Conservation (phyloP, 1,139 yeast genomes). For the Sugiyamaella japonica region DNA sequence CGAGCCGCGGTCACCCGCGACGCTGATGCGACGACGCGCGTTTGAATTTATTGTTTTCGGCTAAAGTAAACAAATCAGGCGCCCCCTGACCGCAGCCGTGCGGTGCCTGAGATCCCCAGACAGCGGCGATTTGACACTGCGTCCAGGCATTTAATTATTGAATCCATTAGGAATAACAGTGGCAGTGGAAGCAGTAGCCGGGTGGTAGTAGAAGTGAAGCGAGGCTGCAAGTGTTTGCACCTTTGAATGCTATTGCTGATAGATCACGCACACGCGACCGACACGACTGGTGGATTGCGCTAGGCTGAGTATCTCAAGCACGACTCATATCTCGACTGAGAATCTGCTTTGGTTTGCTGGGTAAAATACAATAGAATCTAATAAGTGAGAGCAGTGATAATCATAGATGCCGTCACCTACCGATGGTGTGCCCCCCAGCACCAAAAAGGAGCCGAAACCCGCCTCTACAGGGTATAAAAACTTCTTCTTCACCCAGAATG, state of each 20-base stretch:
- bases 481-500: conserved; percentile 34
- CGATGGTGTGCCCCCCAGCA: background rate
- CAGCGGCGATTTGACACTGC: background rate
- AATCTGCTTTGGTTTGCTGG: too few relatives aligned
- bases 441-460: background rate
- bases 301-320: too few relatives aligned
- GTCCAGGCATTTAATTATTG: background rate
- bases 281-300: too few relatives aligned
- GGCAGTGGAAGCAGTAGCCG: too few relatives aligned
- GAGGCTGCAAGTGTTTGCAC: too few relatives aligned
- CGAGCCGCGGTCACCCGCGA: background rate
- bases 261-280: too few relatives aligned
- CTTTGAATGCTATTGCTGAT: too few relatives aligned
- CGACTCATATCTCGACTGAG: too few relatives aligned
- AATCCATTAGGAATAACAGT: too few relatives aligned
- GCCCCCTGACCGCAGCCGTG: conserved; percentile 8
- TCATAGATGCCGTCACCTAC: conserved; percentile 10
- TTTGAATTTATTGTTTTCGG: conserved; percentile 5
- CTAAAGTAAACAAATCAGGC: conserved; percentile 9
- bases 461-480: conserved; percentile 23
- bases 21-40: background rate
- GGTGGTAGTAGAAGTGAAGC: too few relatives aligned
- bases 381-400: background rate
- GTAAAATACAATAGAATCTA: background rate
- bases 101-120: background rate